Conservation (phyloP, 208 protist species). For the Herpetomonas tarakana region DNA sequence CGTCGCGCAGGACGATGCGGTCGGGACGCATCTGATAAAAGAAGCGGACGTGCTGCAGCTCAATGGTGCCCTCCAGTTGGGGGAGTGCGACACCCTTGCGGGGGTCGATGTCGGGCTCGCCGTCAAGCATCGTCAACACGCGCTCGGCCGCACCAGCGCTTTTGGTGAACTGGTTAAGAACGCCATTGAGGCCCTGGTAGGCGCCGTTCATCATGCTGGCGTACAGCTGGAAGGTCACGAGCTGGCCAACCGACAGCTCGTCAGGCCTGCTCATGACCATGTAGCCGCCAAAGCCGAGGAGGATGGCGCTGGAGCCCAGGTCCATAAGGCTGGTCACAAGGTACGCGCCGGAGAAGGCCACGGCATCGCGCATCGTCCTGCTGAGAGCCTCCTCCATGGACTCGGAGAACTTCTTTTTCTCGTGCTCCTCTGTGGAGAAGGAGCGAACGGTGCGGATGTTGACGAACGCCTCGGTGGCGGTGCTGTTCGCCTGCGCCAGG, state of each 20-base stretch:
- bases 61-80: constrained; percentile 12
- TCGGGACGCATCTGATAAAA: constrained; percentile 25
- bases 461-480: constrained; percentile 49
- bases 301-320: constrained; percentile 26
- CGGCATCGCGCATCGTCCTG: constrained; percentile 33
- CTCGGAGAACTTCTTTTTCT: constrained; percentile 28
- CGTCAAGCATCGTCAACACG: constrained; percentile 43
- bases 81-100: constrained; percentile 16
- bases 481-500: constrained; percentile 49
- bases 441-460: constrained; percentile 63
- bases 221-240: constrained; percentile 61
- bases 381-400: constrained; percentile 41
- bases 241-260: constrained; percentile 43
- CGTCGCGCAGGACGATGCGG: constrained; percentile 19
- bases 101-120: constrained; percentile 23
- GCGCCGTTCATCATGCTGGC: constrained; percentile 40
- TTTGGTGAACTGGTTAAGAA: constrained; percentile 37
- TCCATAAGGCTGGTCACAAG: constrained; percentile 36
- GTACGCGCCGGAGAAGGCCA: constrained; percentile 32
- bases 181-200: constrained; percentile 39
- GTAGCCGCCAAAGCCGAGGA: constrained; percentile 49
- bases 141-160: constrained; percentile 50
- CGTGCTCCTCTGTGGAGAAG: constrained; percentile 50
- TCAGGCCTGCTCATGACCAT: constrained; percentile 36
- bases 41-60: constrained; percentile 19